These are phyloP conservation scores for Cucurbita moschata DNA, from an alignment of 306 rosid genomes.

Conservation along the genomic window DNA sequence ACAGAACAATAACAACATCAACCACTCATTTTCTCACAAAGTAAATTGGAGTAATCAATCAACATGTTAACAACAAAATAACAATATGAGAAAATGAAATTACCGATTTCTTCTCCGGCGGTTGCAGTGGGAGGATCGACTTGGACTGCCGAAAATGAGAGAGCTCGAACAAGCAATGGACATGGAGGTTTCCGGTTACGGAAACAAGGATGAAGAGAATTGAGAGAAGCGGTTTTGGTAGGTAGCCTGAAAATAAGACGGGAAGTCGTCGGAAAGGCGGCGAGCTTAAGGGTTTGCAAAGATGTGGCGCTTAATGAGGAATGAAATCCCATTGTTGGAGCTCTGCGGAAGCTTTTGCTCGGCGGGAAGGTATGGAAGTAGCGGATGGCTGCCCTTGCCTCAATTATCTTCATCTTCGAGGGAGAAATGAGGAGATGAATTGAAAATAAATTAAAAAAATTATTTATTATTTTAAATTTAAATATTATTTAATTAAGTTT, in stretches of 20 bases:
- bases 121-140: conserved; percentile 14
- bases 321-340: conserved; percentile 29
- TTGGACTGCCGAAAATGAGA: conserved; percentile 34
- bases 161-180: conserved; percentile 22
- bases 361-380: not conserved
- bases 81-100: not conserved
- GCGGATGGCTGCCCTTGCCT: not conserved
- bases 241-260: conserved; percentile 17
- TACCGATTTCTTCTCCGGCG: conserved; percentile 36
- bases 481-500: too few species aligned
- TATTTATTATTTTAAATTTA: too few species aligned
- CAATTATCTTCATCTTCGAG: not conserved
- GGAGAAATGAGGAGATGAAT: too few species aligned
- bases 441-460: too few species aligned
- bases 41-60: not conserved
- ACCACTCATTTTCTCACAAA: not conserved
- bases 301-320: conserved; percentile 32
- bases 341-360: not conserved
- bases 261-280: conserved; percentile 24
- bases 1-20: not conserved
- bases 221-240: conserved; percentile 7
- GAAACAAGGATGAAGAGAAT: conserved; percentile 10
- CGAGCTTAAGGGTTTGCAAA: conserved; percentile 30
- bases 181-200: conserved; percentile 19
- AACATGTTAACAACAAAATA: not conserved